These are phyloP conservation scores for Luffa acutangula DNA, from an alignment of 306 rosid species.

Conservation along the genomic window DNA sequence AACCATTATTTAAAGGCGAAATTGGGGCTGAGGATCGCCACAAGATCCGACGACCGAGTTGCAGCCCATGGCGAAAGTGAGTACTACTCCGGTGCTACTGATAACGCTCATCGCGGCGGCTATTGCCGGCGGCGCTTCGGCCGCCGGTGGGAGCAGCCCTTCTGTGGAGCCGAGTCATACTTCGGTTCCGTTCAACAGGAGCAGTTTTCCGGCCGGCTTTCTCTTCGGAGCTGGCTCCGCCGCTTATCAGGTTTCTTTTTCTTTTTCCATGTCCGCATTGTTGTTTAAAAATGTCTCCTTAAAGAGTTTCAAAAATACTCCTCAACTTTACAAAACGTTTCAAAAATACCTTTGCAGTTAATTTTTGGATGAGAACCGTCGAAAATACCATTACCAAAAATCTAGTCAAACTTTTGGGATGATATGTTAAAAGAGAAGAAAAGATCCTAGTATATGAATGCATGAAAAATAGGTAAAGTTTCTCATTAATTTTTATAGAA, in stretches of 20 bases:
- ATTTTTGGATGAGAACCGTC: no score
- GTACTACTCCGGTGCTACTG: neutral
- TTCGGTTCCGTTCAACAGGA: constrained; percentile 12
- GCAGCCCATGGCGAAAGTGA: neutral
- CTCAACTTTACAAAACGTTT: no score
- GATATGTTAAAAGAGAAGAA: no score
- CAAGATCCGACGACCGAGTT: neutral
- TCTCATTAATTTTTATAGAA: no score
- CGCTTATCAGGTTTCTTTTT: constrained; percentile 27
- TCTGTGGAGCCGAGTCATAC: neutral
- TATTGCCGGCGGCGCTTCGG: neutral
- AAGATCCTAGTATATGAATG: no score
- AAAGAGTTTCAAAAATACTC: no score
- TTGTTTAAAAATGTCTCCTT: no score
- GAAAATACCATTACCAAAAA: no score
- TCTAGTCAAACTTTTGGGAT: no score
- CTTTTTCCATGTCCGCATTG: neutral
- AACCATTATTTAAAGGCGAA: neutral
- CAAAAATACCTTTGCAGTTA: no score
- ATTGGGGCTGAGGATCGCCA: neutral
- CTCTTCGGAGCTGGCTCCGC: constrained; percentile 29
- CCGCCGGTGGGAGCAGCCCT: neutral
- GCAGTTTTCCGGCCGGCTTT: constrained; percentile 21
- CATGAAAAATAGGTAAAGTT: no score
- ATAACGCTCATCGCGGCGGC: neutral